Base-by-base conservation (phyloP, 1,284 basidiomycete genomes). In the Phylloboletellus chloephorus region DNA sequence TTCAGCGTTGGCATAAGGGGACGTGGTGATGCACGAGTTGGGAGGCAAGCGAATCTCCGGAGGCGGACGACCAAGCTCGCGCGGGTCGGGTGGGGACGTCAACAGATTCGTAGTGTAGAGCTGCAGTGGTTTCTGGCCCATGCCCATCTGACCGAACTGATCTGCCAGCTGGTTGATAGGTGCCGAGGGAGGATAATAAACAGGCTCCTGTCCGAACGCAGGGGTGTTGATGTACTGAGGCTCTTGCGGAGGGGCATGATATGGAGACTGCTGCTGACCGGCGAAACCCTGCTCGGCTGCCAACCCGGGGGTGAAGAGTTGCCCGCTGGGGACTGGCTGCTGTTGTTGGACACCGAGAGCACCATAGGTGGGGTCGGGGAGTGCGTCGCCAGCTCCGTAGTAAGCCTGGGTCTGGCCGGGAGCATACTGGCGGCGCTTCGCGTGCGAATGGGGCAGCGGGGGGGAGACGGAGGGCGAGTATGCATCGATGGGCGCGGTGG, bases 1-100 rank as follows among this genome's bases (percentile, higher is more conserved):
- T 58, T 98, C 88, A 15, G 93, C 85, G 57, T 94, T 91, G 31
- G 88, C 82, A 39, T 74, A 70, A 0, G 91, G 86, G 15, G 85
- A 83, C 25, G 82, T 78, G 7, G 91, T 88, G 47, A 98, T 74
- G 47, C 80, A 82, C 7, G 93, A 72, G 48, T 78, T 78, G 20
- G 90, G 82, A 1, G 96, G 94, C 7, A 98, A 73, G 17, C 86
- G 74, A 48, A 95, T 91, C 49, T 90, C 84, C 6, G 95, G 96
- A 6, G 95, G 93, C 2, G 86, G 82, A 24, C 76, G 71, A 35
- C 79, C 72, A 39, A 98, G 71, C 44, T 90, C 90, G 41, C 78
- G 77, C 9, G 95, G 91, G 61, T 98, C 90, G 24, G 93, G 88
- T 26, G 90, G 89, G 26, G 86, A 79, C 5, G 88, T 89, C 56